phyloP scores from a whole-genome alignment of 1,139 yeast genomes.

The Diutina mesorugosa region DNA sequence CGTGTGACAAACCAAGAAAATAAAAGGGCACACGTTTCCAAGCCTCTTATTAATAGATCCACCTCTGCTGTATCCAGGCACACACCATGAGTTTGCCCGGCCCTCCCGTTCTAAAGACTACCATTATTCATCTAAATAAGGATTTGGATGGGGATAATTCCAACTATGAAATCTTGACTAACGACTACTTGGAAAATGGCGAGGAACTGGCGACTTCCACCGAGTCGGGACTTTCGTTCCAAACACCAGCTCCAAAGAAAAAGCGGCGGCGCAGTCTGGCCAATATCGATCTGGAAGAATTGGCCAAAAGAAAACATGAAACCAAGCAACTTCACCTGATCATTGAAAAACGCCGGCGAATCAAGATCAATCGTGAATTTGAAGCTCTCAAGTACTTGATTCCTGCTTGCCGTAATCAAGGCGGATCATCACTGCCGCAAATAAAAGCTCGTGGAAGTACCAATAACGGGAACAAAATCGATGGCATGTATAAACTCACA shows the following conservation, averaged over 20 bases:
- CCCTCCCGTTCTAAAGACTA: conserved; percentile 52
- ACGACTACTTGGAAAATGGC: conserved; percentile 13
- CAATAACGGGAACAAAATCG: conserved; percentile 27
- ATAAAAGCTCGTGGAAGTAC: conserved; percentile 6
- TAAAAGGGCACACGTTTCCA: neutral
- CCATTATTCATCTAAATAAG: conserved; percentile 46
- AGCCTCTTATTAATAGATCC: neutral
- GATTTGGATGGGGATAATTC: conserved; percentile 30
- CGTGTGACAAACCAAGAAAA: conserved; percentile 1
- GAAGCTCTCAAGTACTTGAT: conserved; percentile 67
- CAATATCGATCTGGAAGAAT: conserved; percentile 36
- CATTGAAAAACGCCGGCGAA: conserved; percentile 67
- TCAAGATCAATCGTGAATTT: conserved; percentile 71
- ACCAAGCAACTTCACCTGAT: conserved; percentile 60
- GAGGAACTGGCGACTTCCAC: neutral
- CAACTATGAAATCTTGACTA: conserved; percentile 29
- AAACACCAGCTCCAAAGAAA: conserved; percentile 10
- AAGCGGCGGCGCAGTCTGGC: conserved; percentile 36
- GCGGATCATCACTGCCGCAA: conserved; percentile 9
- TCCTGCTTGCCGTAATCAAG: conserved; percentile 57
- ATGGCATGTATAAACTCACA: conserved; percentile 71
- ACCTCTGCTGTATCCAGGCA: neutral
- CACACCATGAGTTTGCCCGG: conserved; percentile 21
- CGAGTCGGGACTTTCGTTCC: neutral
- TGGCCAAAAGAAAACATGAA: conserved; percentile 43